Conservation (phyloP, 805 yeast species). For the Wickerhamiella siamensis region DNA sequence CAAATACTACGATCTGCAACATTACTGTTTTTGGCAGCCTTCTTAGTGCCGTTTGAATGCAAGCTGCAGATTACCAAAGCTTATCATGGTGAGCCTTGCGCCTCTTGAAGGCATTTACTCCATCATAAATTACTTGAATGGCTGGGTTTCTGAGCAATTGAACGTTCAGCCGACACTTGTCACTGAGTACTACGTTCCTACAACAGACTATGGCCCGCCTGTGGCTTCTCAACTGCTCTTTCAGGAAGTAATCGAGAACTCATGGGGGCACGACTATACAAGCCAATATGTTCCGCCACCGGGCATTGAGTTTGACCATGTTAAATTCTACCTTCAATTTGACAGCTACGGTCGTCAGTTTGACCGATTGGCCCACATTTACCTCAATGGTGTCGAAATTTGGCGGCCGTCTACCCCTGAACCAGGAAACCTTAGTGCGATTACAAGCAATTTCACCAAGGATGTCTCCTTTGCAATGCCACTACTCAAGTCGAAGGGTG, state of each 20-base stretch:
- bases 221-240: slow-evolving; percentile 12
- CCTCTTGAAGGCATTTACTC: too few species aligned
- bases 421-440: slow-evolving; percentile 35
- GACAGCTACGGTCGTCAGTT: slow-evolving; percentile 25
- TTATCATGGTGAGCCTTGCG: too few species aligned
- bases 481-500: slow-evolving; percentile 32
- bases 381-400: slow-evolving; percentile 42
- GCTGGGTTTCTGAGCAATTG: background rate
- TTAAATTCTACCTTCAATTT: slow-evolving; percentile 21
- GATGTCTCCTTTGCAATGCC: slow-evolving; percentile 46
- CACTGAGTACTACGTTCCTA: slow-evolving; percentile 15
- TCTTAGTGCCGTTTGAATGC: too few species aligned
- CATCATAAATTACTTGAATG: background rate
- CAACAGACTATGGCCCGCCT: slow-evolving; percentile 8
- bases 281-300: slow-evolving; percentile 24
- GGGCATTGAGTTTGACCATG: slow-evolving; percentile 22
- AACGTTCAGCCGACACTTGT: background rate
- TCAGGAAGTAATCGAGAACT: slow-evolving; percentile 19
- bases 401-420: slow-evolving; percentile 73
- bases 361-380: slow-evolving; percentile 30
- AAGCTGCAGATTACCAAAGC: too few species aligned
- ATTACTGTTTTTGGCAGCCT: too few species aligned
- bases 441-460: slow-evolving; percentile 40
- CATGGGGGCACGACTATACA: slow-evolving; percentile 22
- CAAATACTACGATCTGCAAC: too few species aligned